Percentiles rank a stretch among this genome's conserved stretches.
phyloP scores from a whole-genome alignment of 2,329 filamentous ascomycete genomes.

The Rutstroemia sp. region DNA sequence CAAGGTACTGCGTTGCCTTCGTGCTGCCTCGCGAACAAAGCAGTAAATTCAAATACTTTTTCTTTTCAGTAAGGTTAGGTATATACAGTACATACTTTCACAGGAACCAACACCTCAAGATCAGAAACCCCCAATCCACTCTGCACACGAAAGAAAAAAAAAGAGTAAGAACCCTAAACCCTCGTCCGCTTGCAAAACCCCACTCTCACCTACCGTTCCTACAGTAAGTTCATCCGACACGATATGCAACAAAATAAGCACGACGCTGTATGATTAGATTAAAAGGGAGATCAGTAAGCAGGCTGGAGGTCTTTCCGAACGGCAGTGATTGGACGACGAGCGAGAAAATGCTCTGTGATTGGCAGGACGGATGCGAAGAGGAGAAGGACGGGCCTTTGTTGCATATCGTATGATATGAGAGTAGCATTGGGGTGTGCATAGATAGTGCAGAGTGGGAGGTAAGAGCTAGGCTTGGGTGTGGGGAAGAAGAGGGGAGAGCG shows the following conservation, averaged over 20 bases:
- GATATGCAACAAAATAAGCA: neutral
- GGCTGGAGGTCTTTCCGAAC: neutral
- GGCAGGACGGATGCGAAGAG: neutral
- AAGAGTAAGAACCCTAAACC: too few species aligned
- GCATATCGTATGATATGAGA: neutral
- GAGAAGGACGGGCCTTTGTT: neutral
- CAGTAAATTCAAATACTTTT: too few species aligned
- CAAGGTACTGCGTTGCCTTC: too few species aligned
- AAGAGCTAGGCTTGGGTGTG: neutral
- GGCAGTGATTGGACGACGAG: neutral
- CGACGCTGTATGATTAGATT: neutral
- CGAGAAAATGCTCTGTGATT: neutral
- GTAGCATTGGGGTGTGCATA: neutral
- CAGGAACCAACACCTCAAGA: too few species aligned
- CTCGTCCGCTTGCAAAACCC: too few species aligned
- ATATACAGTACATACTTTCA: too few species aligned
- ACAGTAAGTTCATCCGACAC: conserved; percentile 1
- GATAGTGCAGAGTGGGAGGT: neutral
- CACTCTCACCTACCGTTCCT: neutral
- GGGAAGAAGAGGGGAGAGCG: neutral
- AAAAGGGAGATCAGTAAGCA: neutral
- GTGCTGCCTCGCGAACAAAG: too few species aligned
- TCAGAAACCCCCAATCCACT: too few species aligned
- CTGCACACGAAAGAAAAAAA: too few species aligned
- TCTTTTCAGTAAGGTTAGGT: too few species aligned